Percentiles rank a stretch among this genome's conserved stretches.
Evolutionary conservation across 495 filamentous ascomycete genomes (phyloP).

Genomic region (Entonaema liquescens): DNA sequence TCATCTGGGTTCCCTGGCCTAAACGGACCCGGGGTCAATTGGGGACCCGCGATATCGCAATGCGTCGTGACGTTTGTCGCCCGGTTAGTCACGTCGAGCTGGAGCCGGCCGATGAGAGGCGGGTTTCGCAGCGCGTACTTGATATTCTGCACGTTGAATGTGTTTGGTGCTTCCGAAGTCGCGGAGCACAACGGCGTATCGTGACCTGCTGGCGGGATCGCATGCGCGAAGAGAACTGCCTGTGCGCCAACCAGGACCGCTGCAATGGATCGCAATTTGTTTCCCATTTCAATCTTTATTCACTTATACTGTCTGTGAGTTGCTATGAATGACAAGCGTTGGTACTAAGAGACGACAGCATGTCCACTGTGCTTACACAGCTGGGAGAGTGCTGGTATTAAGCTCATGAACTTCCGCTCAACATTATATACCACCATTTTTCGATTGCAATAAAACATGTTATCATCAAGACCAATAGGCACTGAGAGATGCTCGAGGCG

Average conservation of each 20-base stretch:
- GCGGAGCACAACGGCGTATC: background rate
- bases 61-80: background rate
- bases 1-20: background rate
- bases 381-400: background rate
- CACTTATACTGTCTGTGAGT: background rate
- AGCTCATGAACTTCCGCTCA: background rate
- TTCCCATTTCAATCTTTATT: background rate
- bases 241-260: background rate
- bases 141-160: background rate
- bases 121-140: constrained; percentile 2
- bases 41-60: background rate
- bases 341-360: background rate
- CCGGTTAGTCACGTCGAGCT: background rate
- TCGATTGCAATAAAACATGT: background rate
- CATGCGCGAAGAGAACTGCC: background rate
- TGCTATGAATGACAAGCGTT: background rate
- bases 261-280: background rate
- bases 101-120: background rate
- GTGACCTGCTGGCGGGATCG: background rate
- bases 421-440: background rate
- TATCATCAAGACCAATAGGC: background rate
- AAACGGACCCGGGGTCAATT: background rate
- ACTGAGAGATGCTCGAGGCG: background rate
- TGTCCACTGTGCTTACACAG: background rate
- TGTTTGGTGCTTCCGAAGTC: background rate